Evolutionary conservation across 2,329 filamentous ascomycete species (phyloP), one percentile per base, ranked within the genome.

Genomic region (Onygenales sp.): DNA sequence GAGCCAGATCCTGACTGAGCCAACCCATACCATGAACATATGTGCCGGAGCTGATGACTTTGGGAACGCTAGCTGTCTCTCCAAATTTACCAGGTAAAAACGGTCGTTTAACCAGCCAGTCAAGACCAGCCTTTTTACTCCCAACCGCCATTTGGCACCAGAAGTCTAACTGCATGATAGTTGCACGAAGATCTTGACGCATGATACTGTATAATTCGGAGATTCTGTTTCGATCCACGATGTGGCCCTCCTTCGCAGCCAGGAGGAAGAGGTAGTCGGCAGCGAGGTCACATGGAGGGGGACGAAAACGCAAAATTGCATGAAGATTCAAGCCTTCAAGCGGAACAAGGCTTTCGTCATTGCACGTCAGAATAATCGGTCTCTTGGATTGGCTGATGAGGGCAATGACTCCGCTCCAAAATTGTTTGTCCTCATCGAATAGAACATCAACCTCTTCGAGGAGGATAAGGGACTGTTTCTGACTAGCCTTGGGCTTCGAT

Each of bases 91-190:
- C 77, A 0, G 87, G 87, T 44, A 78, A 80, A 7, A 88, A 87
- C 83, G 85, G 92, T 53, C 85, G 79, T 47, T 85, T 82, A 60
- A 86, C 84, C 61, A 95, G 88, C 92, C 94, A 98, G 62, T 92
- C 87, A 44, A 95, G 80, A 0, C 93, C 92, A 17, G 87, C 87
- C 60, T 87, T 87, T n/a, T 82, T 77, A 65, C 95, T 93, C 4
- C 93, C 94, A 8, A 98, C 83, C 0, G 86, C 89, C 70, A 97
- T 90, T 67, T 98, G 93, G 66, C 94, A 98, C 92, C 92, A 98
- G 65, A 94, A 93, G 65, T 95, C 85, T 32, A 98, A 78, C 56
- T 97, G 90, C 53, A 80, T 84, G 48, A 98, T 82, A 2, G 86
- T 84, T 21, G 85, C 88, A 52, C 93, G 84, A 10, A 98, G 72